A percentile compares a stretch with the other conserved stretches of the same genome.
Evolutionary conservation across 768 basidiomycete species (phyloP).

Genomic region (Boletus rubroflammeus): DNA sequence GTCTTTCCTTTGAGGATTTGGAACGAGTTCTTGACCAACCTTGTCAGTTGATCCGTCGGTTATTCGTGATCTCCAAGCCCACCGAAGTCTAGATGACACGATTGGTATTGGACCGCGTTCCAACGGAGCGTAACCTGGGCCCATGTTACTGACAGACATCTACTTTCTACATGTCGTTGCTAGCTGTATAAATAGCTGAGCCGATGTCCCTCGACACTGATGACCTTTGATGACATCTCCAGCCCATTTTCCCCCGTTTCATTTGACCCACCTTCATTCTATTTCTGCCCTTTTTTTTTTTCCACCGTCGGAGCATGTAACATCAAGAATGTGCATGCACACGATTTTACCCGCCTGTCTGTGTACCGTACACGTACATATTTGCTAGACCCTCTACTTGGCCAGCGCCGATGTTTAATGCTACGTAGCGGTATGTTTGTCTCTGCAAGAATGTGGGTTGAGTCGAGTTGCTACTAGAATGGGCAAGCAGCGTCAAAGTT

Average conservation of each 20-base stretch:
- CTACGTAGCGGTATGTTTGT: background rate
- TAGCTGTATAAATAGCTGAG: slow-evolving; percentile 25
- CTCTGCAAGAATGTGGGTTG: background rate
- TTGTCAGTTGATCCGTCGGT: slow-evolving; percentile 81
- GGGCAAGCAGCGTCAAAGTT: background rate
- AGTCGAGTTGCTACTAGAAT: too few species aligned
- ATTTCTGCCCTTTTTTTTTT: slow-evolving; percentile 4
- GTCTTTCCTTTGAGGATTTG: slow-evolving; percentile 5
- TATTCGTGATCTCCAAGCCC: slow-evolving; percentile 81
- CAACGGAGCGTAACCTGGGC: slow-evolving; percentile 26
- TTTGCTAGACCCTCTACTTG: slow-evolving; percentile 23
- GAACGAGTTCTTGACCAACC: slow-evolving; percentile 14
- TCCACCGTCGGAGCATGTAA: slow-evolving; percentile 23
- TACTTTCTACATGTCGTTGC: slow-evolving; percentile 15
- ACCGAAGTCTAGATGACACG: slow-evolving; percentile 73
- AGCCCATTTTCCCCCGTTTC: slow-evolving; percentile 18
- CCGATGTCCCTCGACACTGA: slow-evolving; percentile 19
- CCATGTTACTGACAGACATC: slow-evolving; percentile 13
- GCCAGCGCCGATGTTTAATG: slow-evolving; percentile 12
- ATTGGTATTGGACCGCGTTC: slow-evolving; percentile 29
- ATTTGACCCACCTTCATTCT: slow-evolving; percentile 16
- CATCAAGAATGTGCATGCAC: slow-evolving; percentile 26
- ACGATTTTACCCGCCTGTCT: slow-evolving; percentile 18
- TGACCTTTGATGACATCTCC: slow-evolving; percentile 29
- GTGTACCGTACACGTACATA: slow-evolving; percentile 27